Evolutionary conservation across 805 yeast species (phyloP), one percentile per base, ranked within the genome.

Genomic region (Starmerella powellii): DNA sequence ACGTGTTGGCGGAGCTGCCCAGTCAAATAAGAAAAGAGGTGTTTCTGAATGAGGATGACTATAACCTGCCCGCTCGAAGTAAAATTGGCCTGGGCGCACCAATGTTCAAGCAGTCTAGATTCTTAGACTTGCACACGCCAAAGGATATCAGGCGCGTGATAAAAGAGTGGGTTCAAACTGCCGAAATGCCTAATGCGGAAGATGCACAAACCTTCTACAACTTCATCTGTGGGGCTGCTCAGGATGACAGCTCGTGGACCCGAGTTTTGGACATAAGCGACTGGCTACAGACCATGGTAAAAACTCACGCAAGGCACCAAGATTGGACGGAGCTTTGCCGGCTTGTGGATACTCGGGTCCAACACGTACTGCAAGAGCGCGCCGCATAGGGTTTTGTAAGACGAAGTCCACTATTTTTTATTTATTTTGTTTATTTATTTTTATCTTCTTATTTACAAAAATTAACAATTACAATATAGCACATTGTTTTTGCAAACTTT

Each of bases 1-100:
- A 70, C 2, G 82, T 80, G 1, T 73, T 83, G 53, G 64, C 70
- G 11, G 72, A 68, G 36, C 60, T 86, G 8, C 95, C 95, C 0
- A 51, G 59, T 2, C 80, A 77, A 19, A 73, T 86, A 4, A 75
- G 75, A 50, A 50, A 60, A 1, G 95, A 86, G 51, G 55, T 86
- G 11, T 26, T 51, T 21, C 35, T 40, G n/a, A 31, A 46, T 29
- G 50, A 44, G 18, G 52, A 46, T 24, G 49, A 46, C n/a, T 47
- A 47, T 27, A 23, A 21, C 18, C 15, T 31, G 8, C 37, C 42
- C 18, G 34, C 12, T 28, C 16, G 4, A 12, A 4, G 6, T n/a
- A 4, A 8, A 8, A 6, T 4, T 4, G 24, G 3, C 15, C 26
- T 13, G 15, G 33, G 15, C 12, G 31, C 35, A 8, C 40, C 47